Percentiles rank a stretch among this genome's conserved stretches.
Conservation (phyloP, 1,284 basidiomycete species). For the Ganoderma sinense region DNA sequence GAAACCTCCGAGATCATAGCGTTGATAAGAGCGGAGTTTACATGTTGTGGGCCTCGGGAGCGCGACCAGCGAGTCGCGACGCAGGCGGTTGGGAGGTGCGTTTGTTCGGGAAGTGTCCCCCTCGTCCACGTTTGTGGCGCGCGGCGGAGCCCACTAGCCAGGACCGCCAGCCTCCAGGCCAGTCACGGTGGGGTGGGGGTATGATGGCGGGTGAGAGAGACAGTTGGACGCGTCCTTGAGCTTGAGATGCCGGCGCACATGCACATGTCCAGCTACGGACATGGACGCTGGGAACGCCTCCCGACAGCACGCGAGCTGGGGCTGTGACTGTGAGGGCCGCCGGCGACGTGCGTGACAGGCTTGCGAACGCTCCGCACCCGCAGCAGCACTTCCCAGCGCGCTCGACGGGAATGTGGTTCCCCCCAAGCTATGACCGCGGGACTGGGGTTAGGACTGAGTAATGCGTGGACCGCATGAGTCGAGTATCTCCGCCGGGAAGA, state of each 20-base stretch:
- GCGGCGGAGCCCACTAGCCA: too few relatives aligned
- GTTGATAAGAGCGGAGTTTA: too few relatives aligned
- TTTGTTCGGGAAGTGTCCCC: too few relatives aligned
- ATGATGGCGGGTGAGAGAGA: not conserved
- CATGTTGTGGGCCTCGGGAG: too few relatives aligned
- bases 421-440: not conserved
- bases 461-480: not conserved
- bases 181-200: not conserved
- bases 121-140: too few relatives aligned
- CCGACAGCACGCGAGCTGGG: not conserved
- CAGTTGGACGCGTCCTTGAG: not conserved
- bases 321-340: not conserved
- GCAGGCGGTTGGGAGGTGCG: too few relatives aligned
- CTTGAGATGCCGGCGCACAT: not conserved
- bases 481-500: not conserved
- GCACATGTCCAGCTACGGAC: not conserved
- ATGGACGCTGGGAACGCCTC: not conserved
- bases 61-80: too few relatives aligned
- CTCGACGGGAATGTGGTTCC: not conserved
- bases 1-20: too few relatives aligned
- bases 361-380: not conserved
- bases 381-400: not conserved
- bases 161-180: not conserved
- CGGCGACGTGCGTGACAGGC: not conserved
- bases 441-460: not conserved